Conservation (phyloP, 768 basidiomycete species). For the Tylopilus sp. region DNA sequence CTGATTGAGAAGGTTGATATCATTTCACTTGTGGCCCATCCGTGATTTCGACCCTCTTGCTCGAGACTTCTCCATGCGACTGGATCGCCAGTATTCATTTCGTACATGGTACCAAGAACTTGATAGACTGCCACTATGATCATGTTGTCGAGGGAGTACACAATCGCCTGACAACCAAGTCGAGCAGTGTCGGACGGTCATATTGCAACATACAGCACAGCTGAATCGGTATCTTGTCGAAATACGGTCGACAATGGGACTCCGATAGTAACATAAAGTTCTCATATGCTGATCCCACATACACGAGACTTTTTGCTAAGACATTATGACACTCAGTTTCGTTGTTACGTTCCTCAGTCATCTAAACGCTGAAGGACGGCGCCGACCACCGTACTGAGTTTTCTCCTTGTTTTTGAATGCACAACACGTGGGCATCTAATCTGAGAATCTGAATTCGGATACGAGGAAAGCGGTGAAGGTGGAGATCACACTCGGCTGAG, state of each 20-base stretch:
- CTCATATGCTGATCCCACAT: neutral
- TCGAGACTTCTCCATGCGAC: too few relatives aligned
- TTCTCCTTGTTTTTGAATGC: neutral
- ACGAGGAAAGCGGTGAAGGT: neutral
- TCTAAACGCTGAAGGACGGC: neutral
- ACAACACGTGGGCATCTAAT: conserved; percentile 23
- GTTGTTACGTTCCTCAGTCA: neutral
- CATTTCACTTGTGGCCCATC: too few relatives aligned
- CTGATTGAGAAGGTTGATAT: too few relatives aligned
- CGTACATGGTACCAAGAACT: too few relatives aligned
- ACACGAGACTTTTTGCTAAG: too few relatives aligned
- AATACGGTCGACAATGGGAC: neutral
- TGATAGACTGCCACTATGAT: too few relatives aligned
- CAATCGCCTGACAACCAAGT: too few relatives aligned
- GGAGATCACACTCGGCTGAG: conserved; percentile 44
- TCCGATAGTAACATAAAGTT: neutral
- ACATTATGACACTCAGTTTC: neutral
- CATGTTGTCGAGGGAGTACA: too few relatives aligned
- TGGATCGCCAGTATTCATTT: too few relatives aligned
- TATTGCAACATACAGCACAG: neutral
- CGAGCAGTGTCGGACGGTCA: too few relatives aligned
- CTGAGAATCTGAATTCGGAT: too few relatives aligned
- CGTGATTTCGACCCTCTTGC: too few relatives aligned
- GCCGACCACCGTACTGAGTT: neutral
- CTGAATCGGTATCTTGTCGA: neutral